Percentiles rank a stretch among this genome's conserved stretches.
phyloP scores from a whole-genome alignment of 2,329 filamentous ascomycete species.

The Onygena corvina region DNA sequence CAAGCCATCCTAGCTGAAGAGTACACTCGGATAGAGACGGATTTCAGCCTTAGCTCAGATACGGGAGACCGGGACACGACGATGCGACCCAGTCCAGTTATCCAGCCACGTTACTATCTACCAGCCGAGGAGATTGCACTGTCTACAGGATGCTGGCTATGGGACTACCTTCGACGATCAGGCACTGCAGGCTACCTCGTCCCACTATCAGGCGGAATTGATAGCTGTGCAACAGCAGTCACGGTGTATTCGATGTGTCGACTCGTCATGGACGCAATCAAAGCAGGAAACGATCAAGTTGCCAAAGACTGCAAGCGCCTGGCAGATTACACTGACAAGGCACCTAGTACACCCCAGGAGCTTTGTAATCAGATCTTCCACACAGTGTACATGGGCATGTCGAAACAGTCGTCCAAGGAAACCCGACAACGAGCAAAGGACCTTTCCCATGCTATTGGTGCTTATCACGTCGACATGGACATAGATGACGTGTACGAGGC shows the following conservation, averaged over 20 bases:
- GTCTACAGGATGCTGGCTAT: constrained; percentile 19
- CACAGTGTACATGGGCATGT: constrained; percentile 58
- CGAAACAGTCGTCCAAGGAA: constrained; percentile 50
- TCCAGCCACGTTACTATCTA: constrained; percentile 15
- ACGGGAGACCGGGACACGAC: constrained; percentile 15
- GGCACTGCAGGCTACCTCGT: constrained; percentile 23
- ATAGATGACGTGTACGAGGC: constrained; percentile 52
- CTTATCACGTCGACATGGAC: constrained; percentile 58
- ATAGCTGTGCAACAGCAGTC: constrained; percentile 22
- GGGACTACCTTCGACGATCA: constrained; percentile 25
- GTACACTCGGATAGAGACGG: constrained; percentile 24
- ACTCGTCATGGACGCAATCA: constrained; percentile 21
- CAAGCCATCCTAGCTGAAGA: constrained; percentile 19
- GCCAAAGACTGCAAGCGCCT: constrained; percentile 22
- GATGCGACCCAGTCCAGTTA: constrained; percentile 14
- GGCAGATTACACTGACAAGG: constrained; percentile 32
- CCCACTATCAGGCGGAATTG: constrained; percentile 26
- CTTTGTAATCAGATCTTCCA: constrained; percentile 46
- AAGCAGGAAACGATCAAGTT: constrained; percentile 19
- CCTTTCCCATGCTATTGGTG: constrained; percentile 48
- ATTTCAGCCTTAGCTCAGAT: constrained; percentile 20
- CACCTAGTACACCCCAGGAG: constrained; percentile 46
- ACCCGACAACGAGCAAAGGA: constrained; percentile 53
- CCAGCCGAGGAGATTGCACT: constrained; percentile 23
- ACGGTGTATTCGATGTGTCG: constrained; percentile 28